These are phyloP conservation scores for Penstemon newberryi DNA, from an alignment of 257 asterid genomes.

Conservation along the genomic window DNA sequence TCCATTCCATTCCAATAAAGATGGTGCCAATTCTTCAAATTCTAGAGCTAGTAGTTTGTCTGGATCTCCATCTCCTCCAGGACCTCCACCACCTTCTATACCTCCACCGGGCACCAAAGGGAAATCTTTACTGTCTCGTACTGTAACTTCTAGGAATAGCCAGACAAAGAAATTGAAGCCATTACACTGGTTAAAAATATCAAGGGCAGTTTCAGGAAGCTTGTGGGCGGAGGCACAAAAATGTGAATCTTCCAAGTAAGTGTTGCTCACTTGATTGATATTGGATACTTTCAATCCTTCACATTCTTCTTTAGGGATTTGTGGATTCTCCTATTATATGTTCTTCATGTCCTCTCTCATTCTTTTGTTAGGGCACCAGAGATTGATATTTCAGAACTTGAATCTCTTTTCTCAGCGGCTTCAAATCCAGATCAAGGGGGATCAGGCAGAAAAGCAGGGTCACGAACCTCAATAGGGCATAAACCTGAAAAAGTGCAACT, in stretches of 20 bases:
- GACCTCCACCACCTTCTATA: slow-evolving; percentile 81
- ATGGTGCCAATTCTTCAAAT: slow-evolving; percentile 29
- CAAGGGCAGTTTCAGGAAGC: slow-evolving; percentile 96
- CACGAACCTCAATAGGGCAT: slow-evolving; percentile 58
- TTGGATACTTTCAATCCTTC: slow-evolving; percentile 14
- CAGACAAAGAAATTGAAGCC: slow-evolving; percentile 85
- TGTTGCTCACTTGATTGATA: slow-evolving; percentile 28
- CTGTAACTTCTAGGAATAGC: slow-evolving; percentile 48
- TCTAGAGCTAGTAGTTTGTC: slow-evolving; percentile 31
- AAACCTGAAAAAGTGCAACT: slow-evolving; percentile 92
- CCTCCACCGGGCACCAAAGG: slow-evolving; percentile 69
- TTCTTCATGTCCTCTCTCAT: slow-evolving; percentile 15
- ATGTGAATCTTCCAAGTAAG: slow-evolving; percentile 79
- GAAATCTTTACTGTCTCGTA: slow-evolving; percentile 56
- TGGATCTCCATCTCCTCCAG: slow-evolving; percentile 75
- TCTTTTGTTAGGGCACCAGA: slow-evolving; percentile 76
- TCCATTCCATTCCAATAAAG: slow-evolving; percentile 40
- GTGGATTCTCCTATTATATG: slow-evolving; percentile 22
- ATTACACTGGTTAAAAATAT: slow-evolving; percentile 83
- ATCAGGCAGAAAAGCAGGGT: slow-evolving; percentile 56
- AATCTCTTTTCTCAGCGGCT: slow-evolving; percentile 86
- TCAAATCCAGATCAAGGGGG: slow-evolving; percentile 60
- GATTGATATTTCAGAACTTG: slow-evolving; percentile 92
- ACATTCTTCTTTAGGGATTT: slow-evolving; percentile 15
- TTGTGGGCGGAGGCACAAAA: slow-evolving; percentile 97